Percentiles rank a stretch among this genome's conserved stretches.
These are phyloP conservation scores for Rhizopogon roseolus DNA, from an alignment of 768 basidiomycete genomes.

Conservation along the genomic window DNA sequence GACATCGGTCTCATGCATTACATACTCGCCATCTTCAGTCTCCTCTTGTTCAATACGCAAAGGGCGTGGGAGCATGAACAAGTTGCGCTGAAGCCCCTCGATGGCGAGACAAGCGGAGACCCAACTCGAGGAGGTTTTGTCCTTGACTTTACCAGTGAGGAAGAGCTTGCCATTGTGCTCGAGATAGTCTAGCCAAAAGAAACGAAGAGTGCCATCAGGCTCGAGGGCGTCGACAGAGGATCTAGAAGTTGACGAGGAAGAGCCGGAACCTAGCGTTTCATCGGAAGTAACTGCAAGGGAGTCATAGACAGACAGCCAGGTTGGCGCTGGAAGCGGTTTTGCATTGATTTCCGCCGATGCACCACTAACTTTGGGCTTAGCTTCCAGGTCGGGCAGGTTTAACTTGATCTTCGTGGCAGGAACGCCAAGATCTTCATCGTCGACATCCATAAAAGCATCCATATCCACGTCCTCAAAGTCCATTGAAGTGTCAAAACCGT, in stretches of 20 bases:
- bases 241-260: slow-evolving; percentile 32
- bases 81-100: slow-evolving; percentile 81
- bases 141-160: slow-evolving; percentile 88
- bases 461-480: slow-evolving; percentile 49
- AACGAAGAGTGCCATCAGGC: slow-evolving; percentile 76
- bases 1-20: slow-evolving; percentile 65
- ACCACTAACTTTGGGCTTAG: slow-evolving; percentile 7
- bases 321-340: slow-evolving; percentile 43
- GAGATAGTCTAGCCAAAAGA: slow-evolving; percentile 97
- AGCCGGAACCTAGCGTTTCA: slow-evolving; percentile 49
- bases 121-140: slow-evolving; percentile 61
- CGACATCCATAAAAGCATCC: slow-evolving; percentile 52
- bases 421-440: slow-evolving; percentile 47
- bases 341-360: slow-evolving; percentile 29
- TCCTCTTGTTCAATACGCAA: slow-evolving; percentile 42
- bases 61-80: slow-evolving; percentile 82
- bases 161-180: slow-evolving; percentile 82
- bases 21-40: slow-evolving; percentile 20
- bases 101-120: slow-evolving; percentile 86
- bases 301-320: slow-evolving; percentile 76
- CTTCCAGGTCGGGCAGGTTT: slow-evolving; percentile 3
- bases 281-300: slow-evolving; percentile 57
- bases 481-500: slow-evolving; percentile 35
- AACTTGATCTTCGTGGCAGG: slow-evolving; percentile 22
- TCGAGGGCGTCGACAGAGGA: slow-evolving; percentile 61